These are phyloP conservation scores for Anthracocystis setariae DNA, from an alignment of 1,284 basidiomycete species.

Conservation along the genomic window DNA sequence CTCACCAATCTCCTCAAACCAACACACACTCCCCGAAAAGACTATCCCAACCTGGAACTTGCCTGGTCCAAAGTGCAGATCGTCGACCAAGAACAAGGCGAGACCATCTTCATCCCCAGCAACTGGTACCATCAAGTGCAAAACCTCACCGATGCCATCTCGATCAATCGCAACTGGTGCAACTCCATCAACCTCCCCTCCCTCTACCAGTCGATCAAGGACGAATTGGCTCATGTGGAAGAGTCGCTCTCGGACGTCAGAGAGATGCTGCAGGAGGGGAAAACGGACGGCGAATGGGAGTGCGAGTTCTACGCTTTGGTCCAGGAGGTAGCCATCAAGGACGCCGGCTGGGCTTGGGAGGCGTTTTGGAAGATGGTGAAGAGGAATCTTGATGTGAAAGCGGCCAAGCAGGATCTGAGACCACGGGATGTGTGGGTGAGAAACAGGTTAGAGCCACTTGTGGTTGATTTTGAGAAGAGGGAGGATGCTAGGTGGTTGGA, in stretches of 20 bases:
- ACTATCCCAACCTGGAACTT: slow-evolving; percentile 5
- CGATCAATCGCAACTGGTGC: slow-evolving; percentile 69
- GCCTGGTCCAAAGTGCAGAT: slow-evolving; percentile 21
- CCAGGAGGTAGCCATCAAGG: slow-evolving; percentile 51
- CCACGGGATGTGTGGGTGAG: slow-evolving; percentile 18
- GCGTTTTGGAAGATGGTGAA: slow-evolving; percentile 63
- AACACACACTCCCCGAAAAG: too few species aligned
- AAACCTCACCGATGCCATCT: slow-evolving; percentile 65
- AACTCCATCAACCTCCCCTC: slow-evolving; percentile 70
- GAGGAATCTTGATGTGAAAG: slow-evolving; percentile 28
- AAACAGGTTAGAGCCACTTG: slow-evolving; percentile 14
- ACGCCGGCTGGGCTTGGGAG: slow-evolving; percentile 64
- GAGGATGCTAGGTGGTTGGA: slow-evolving; percentile 24
- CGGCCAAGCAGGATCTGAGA: slow-evolving; percentile 9
- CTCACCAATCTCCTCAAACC: slow-evolving; percentile 5
- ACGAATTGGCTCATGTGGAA: slow-evolving; percentile 68
- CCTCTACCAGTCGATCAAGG: slow-evolving; percentile 69
- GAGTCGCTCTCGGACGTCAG: slow-evolving; percentile 70
- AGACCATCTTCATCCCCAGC: slow-evolving; percentile 64
- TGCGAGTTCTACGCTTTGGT: slow-evolving; percentile 49
- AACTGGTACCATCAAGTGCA: slow-evolving; percentile 66
- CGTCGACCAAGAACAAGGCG: slow-evolving; percentile 30
- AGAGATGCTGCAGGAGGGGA: slow-evolving; percentile 64
- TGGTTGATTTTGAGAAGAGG: slow-evolving; percentile 14
- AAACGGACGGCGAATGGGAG: slow-evolving; percentile 28